Base-by-base conservation (phyloP, 2,329 filamentous ascomycete species). In the Apiospora sp. region DNA sequence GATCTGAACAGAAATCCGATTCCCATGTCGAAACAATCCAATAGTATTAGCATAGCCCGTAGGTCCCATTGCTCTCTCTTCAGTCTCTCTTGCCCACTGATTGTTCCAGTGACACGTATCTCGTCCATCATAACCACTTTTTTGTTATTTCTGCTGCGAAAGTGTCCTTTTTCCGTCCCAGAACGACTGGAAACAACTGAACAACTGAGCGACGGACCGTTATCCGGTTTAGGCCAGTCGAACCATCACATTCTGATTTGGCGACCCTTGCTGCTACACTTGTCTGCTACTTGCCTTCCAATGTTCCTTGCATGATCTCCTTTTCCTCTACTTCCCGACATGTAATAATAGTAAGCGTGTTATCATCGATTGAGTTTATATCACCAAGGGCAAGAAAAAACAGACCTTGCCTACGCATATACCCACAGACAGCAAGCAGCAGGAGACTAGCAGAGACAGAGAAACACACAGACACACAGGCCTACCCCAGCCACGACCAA, bases 331-430 rank as follows among this genome's bases (percentile, higher is more conserved):
- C 58, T 41, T 24, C 58, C 58, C 58, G 34, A 64, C 54, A 61
- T 61, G 54, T 64, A 64, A 64, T 64, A 64, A 64, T 64, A 64
- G 30, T 22, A 41, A 64, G 58, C 22, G 58, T 64, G 34, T 64
- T 64, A 37, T 61, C 54, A 61, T 37, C 37, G 54, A 61, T 61
- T 30, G 14, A 61, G 10, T 41, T 10, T 7, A 41, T 41, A 34
- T 10, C 30, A 37, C 16, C 6, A 22, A 58, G 54, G 19, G 27
- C 34, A 30, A 58, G 34, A 37, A 34, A 37, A 4, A 22, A 61
- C 54, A 61, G 14, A 37, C 7, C 10, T 41, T n/a, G n/a, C n/a
- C n/a, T 13, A 64, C 58, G 34, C 34, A 64, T 22, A 37, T 19
- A 49, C 27, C 34, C 49, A 24, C 49, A 24, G n/a, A 24, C 48